A percentile compares a stretch with the other conserved stretches of the same genome.
Evolutionary conservation across 2,329 filamentous ascomycete species (phyloP).

Genomic region (Harringtonia lauricola): DNA sequence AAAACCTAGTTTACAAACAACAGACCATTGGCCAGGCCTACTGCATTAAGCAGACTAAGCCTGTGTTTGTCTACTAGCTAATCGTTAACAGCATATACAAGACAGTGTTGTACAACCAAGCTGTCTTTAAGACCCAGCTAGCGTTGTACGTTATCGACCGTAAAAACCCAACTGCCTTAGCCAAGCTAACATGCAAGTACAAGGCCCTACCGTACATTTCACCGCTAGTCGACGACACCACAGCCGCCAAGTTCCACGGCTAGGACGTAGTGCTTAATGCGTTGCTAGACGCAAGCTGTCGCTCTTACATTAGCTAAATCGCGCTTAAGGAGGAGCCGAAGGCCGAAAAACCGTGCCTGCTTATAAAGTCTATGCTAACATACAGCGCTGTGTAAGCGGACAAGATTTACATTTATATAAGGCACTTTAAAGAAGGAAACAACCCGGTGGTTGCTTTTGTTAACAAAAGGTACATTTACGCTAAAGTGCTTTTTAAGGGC

Average conservation of each 20-base stretch:
- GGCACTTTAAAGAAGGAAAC: too few relatives aligned
- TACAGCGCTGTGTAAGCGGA: too few relatives aligned
- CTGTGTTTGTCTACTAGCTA: constrained; percentile 78
- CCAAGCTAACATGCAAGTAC: constrained; percentile 44
- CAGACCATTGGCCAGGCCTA: constrained; percentile 83
- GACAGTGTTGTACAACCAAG: constrained; percentile 58
- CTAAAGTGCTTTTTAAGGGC: too few relatives aligned
- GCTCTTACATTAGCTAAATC: too few relatives aligned
- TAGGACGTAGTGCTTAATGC: constrained; percentile 52
- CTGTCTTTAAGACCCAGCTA: constrained; percentile 75
- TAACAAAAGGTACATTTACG: too few relatives aligned
- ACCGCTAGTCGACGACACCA: constrained; percentile 38
- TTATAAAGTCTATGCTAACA: too few relatives aligned
- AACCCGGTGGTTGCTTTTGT: too few relatives aligned
- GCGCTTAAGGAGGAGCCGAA: too few relatives aligned
- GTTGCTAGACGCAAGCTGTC: too few relatives aligned
- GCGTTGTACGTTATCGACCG: constrained; percentile 73
- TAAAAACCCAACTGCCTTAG: constrained; percentile 61
- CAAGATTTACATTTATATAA: too few relatives aligned
- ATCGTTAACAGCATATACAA: constrained; percentile 72
- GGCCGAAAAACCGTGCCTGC: too few relatives aligned
- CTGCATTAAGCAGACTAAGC: constrained; percentile 70
- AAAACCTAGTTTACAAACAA: constrained; percentile 71
- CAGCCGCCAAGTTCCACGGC: constrained; percentile 33
- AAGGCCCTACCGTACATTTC: constrained; percentile 46